Evolutionary conservation across 257 asterid species (phyloP), one percentile per base, ranked within the genome.

Genomic region (Mitragyna speciosa): DNA sequence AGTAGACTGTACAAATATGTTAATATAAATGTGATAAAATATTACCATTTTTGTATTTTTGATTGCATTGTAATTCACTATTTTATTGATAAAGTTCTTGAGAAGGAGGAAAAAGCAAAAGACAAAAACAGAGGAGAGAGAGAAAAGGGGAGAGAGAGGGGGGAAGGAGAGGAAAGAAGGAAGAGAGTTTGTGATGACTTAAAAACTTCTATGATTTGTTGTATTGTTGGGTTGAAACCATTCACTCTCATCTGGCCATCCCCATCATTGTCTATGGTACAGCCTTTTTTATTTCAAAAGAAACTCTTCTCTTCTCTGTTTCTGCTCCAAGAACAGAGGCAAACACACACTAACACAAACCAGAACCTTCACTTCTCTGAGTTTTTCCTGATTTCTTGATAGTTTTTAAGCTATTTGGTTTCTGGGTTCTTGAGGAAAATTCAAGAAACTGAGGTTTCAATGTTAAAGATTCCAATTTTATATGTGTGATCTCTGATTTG

Each of bases 181-280:
- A 22, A 1, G 19, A 26, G 72, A 43, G 64, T 61, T 80, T 70
- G 73, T 74, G 83, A 74, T 56, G 83, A 76, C 83, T 84, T 72
- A 52, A 70, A 85, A 36, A 82, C 31, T 80, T 84, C 79, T 83
- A 76, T 88, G 88, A 82, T 92, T 88, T 83, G 91, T 81, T 87
- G 77, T 85, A 70, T 84, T 90, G 89, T 84, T 84, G 86, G 85
- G 90, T 87, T 88, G 89, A 63, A 90, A 63, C 85, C 91, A 83
- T 68, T 86, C 88, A 86, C 84, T 82, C 66, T 84, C 85, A 81
- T 83, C 89, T 84, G 83, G 84, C 91, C 77, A 86, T 87, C 89
- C 30, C 87, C 90, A 88, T 88, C 97, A 84, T 86, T 87, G 87
- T 89, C 92, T 82, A 82, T 87, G 86, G 68, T 78, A 85, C 87